A percentile compares a stretch with the other conserved stretches of the same genome.
These are phyloP conservation scores for Quercus lobata DNA, from an alignment of 331 rosid species.

Conservation along the genomic window DNA sequence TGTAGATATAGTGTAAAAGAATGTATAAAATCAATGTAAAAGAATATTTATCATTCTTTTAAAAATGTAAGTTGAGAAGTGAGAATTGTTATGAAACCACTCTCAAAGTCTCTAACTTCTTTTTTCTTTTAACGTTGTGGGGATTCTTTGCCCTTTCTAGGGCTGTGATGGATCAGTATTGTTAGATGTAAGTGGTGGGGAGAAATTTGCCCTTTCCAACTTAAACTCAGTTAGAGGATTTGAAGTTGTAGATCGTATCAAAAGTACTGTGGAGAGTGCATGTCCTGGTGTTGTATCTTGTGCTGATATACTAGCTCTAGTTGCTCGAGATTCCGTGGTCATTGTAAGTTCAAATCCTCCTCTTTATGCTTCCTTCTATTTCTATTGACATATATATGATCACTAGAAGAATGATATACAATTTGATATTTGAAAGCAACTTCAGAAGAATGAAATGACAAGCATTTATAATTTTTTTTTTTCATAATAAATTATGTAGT, in stretches of 20 bases:
- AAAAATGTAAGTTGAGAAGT: no score
- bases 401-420: no score
- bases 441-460: neutral
- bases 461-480: no score
- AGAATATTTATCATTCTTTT: no score
- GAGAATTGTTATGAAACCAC: no score
- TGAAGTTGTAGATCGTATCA: conserved; percentile 72
- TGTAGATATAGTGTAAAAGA: no score
- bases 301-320: conserved; percentile 74
- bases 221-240: conserved; percentile 70
- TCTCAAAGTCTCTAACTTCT: neutral
- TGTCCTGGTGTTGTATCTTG: conserved; percentile 82
- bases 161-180: conserved; percentile 91
- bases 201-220: conserved; percentile 65
- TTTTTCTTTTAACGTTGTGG: neutral
- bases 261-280: conserved; percentile 63
- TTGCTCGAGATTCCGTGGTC: conserved; percentile 76
- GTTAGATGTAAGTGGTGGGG: conserved; percentile 55
- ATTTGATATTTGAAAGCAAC: neutral
- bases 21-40: no score
- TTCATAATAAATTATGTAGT: no score
- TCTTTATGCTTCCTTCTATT: no score
- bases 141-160: conserved; percentile 22
- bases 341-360: conserved; percentile 26
- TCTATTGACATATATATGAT: no score